Evolutionary conservation across 306 rosid genomes (phyloP).

Genomic region (Lathyrus aphaca): DNA sequence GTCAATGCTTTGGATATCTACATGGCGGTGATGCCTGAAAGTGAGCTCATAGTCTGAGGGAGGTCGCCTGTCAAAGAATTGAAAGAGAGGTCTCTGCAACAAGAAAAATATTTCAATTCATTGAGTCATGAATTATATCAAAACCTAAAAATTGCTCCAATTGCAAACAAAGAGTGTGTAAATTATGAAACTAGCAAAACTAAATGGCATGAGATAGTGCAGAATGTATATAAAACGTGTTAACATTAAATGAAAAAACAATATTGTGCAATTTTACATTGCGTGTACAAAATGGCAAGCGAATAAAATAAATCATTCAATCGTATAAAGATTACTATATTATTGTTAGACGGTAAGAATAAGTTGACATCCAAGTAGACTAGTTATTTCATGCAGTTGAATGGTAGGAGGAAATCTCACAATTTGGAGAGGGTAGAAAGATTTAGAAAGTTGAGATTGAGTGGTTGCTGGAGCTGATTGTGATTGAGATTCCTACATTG

Average conservation of each 20-base stretch:
- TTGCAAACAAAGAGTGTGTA: conserved; percentile 1
- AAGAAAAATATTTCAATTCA: conserved; percentile 40
- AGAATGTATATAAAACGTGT: conserved; percentile 27
- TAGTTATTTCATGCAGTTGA: conserved; percentile 23
- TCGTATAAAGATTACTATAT: conserved; percentile 14
- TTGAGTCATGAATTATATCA: conserved; percentile 17
- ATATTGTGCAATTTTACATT: conserved; percentile 17
- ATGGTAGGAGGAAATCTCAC: conserved; percentile 60
- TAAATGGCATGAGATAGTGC: conserved; percentile 21
- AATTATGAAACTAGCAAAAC: conserved; percentile 16
- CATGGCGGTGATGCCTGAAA: conserved; percentile 68
- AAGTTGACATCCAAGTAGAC: conserved; percentile 36
- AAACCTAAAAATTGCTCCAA: conserved; percentile 27
- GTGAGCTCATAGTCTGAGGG: conserved; percentile 85
- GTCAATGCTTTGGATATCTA: conserved; percentile 46
- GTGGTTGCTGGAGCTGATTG: conserved; percentile 80
- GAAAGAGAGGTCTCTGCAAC: conserved; percentile 89
- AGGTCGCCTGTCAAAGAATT: conserved; percentile 75
- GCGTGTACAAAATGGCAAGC: neutral
- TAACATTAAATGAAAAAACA: conserved; percentile 28
- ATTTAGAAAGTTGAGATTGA: conserved; percentile 60
- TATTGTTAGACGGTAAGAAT: conserved; percentile 20
- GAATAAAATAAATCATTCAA: neutral
- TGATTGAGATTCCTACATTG: conserved; percentile 74
- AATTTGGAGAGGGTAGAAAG: conserved; percentile 72